Percentiles rank a stretch among this genome's conserved stretches.
phyloP scores from a whole-genome alignment of 2,329 filamentous ascomycete species.

The Beauveria asiatica region DNA sequence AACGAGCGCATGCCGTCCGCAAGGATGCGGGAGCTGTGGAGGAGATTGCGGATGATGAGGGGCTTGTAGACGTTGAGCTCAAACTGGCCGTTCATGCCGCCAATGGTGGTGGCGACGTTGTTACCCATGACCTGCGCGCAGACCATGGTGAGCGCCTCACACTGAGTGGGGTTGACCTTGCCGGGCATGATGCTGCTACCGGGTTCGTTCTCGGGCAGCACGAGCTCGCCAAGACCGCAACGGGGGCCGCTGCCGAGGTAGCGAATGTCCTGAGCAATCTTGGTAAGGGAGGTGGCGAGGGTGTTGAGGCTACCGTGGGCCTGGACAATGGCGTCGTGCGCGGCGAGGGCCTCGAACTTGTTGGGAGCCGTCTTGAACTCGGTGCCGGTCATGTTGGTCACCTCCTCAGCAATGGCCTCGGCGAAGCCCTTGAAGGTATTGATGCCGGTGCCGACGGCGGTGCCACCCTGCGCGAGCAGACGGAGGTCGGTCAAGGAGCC shows the following conservation, averaged over 20 bases:
- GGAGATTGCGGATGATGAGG: constrained; percentile 85
- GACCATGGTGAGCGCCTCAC: constrained; percentile 95
- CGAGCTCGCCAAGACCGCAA: constrained; percentile 89
- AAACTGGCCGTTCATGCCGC: constrained; percentile 96
- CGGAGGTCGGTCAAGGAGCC: constrained; percentile 74
- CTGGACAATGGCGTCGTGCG: constrained; percentile 93
- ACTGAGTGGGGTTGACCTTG: constrained; percentile 98
- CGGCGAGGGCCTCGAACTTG: constrained; percentile 96
- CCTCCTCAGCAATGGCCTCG: constrained; percentile 83
- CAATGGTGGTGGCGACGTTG: constrained; percentile 84
- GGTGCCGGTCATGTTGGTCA: constrained; percentile 84
- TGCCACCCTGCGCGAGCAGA: constrained; percentile 88
- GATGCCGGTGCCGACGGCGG: constrained; percentile 91
- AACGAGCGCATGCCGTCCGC: constrained; percentile 92
- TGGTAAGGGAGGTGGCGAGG: constrained; percentile 82
- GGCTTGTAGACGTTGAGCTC: constrained; percentile 99
- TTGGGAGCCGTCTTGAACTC: constrained; percentile 95
- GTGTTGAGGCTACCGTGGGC: constrained; percentile 92
- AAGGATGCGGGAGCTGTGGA: constrained; percentile 84
- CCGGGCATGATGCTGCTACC: constrained; percentile 98
- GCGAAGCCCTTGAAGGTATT: constrained; percentile 97
- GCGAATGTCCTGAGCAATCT: constrained; percentile 96
- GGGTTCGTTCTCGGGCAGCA: constrained; percentile 94
- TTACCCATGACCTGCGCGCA: constrained; percentile 98
- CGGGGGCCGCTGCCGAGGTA: constrained; percentile 94